Conservation (phyloP, 805 yeast genomes). For the Kodamaea leandrae region DNA sequence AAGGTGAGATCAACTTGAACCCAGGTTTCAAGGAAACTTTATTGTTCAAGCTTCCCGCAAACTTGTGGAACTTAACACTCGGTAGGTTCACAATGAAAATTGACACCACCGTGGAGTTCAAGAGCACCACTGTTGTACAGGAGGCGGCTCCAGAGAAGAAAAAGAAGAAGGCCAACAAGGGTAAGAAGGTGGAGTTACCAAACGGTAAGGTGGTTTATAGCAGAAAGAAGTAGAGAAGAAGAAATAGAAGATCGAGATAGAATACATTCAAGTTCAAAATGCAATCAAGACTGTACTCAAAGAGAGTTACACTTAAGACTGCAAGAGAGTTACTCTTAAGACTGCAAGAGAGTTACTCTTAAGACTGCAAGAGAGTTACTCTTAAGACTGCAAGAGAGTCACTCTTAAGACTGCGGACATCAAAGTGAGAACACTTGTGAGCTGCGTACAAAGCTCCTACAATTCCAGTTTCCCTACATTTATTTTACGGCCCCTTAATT, state of each 20-base stretch:
- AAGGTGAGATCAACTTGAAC: constrained; percentile 43
- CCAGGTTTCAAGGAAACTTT: constrained; percentile 53
- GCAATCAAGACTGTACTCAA: too few relatives aligned
- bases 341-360: too few relatives aligned
- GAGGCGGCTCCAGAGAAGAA: constrained; percentile 14
- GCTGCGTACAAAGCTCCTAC: too few relatives aligned
- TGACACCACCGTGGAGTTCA: constrained; percentile 19
- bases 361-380: too few relatives aligned
- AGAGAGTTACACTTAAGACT: too few relatives aligned
- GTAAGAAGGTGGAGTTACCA: constrained; percentile 50
- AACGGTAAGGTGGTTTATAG: constrained; percentile 57
- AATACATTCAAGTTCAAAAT: neutral
- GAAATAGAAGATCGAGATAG: constrained; percentile 5
- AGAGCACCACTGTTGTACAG: constrained; percentile 10
- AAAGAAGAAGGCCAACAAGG: constrained; percentile 35
- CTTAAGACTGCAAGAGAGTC: too few relatives aligned
- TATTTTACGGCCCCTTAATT: too few relatives aligned
- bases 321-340: too few relatives aligned
- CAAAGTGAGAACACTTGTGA: too few relatives aligned
- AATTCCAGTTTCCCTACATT: too few relatives aligned
- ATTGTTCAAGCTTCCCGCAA: constrained; percentile 40
- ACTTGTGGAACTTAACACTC: constrained; percentile 43
- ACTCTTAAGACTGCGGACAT: too few relatives aligned
- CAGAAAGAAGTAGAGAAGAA: constrained; percentile 13
- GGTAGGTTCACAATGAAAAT: constrained; percentile 32